Evolutionary conservation across 139 green algal species (phyloP), one percentile per base, ranked within the genome.

Genomic region (Chlorella ohadii): DNA sequence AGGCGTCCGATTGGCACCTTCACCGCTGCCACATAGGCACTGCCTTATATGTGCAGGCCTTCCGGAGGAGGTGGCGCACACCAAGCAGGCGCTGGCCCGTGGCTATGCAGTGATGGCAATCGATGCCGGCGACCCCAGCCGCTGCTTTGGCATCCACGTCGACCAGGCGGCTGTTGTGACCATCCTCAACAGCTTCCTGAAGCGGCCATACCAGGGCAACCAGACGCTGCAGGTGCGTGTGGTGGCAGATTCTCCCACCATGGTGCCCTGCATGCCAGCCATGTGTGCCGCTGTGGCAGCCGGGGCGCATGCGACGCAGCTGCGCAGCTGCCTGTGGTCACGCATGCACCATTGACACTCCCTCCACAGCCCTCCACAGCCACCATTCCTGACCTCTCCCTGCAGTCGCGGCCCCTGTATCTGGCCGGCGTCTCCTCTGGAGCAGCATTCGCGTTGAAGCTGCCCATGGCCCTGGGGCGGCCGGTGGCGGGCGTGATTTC

Each of bases 31-130:
- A n/a, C n/a, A n/a, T n/a, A n/a, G n/a, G n/a, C 9, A 9, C 44
- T 51, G 44, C 44, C 44, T 9, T 51, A 51, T 33, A 27, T 13
- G 33, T 44, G 9, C 75, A 81, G 77, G 77, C 39, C 77, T 82
- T 38, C 77, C 77, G 11, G 77, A 82, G 39, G 77, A 82, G 61
- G 39, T 82, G 38, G 77, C 77, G 0, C 77, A 82, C 77, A 82
- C 77, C 27, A 82, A 82, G 77, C 77, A 82, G 77, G 77, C 77
- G 27, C 77, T 82, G 61, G 61, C 61, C 22, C 63, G 77, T 22
- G 77, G 77, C 2, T 82, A 82, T 33, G 77, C 77, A 16, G 61
- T 82, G 38, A 19, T 82, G 4, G 77, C 77, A 22, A 61, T 82
- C 36, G 59, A 72, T 4, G 41, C 77, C 15, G 28, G 15, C 9